Evolutionary conservation across 768 basidiomycete genomes (phyloP), one percentile per base, ranked within the genome.

Genomic region (Porphyrellus cyaneotinctus): DNA sequence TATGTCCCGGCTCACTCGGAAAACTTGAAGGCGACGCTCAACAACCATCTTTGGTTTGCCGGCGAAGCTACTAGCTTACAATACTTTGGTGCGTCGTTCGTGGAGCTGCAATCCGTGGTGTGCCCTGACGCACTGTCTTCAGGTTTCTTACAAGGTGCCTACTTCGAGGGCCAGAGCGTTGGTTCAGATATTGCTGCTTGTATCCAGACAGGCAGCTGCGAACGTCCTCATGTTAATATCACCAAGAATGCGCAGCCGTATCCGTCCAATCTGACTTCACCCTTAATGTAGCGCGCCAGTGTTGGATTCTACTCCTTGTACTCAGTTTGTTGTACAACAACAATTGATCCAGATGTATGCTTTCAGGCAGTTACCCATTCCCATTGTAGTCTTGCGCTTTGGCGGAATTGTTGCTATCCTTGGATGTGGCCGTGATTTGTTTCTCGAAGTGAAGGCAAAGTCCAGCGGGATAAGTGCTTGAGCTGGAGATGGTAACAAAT

Each of bases 141-240:
- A 83, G 81, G 80, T 17, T 82, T 77, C 62, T 64, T 82, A 20
- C 80, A 84, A 47, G 82, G 79, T 0, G 82, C 83, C 2, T 84
- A 82, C 62, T 74, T 74, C 6, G 81, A 83, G 62, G 83, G 83
- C 0, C 58, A 70, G 31, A 66, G 70, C 20, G 69, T 75, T 1
- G 80, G 73, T 0, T 49, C 56, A 12, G 62, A 59, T 6, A 62
- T 84, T 8, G 73, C 73, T 3, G 61, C 68, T 13, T 83, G 83
- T 51, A 64, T 83, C 33, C 54, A 52, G 0, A 61, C 59, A 1
- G 62, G 59, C 1, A 70, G 64, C 17, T 52, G 63, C 12, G 64
- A 56, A 18, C 44, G 70, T 17, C 59, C 70, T 38, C 60, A 70
- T 26, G 47, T 62, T 5, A 58, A 60, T 9, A 57, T 58, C 2